These are phyloP conservation scores for Psilocybe subaeruginosa DNA, from an alignment of 768 basidiomycete species.

Conservation along the genomic window DNA sequence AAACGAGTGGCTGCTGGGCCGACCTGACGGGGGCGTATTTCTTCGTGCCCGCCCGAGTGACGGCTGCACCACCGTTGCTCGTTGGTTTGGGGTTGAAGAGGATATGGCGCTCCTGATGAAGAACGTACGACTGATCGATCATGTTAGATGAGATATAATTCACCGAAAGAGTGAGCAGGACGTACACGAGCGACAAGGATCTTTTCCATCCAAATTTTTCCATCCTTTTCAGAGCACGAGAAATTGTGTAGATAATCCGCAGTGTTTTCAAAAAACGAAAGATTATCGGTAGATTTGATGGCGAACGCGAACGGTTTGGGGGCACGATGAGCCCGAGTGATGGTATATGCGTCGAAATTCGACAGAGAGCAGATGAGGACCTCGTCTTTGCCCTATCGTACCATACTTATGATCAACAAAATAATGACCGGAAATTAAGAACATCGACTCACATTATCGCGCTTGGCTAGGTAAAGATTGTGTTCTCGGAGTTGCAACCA, in stretches of 20 bases:
- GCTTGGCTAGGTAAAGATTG: conserved; percentile 85
- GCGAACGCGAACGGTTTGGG: conserved; percentile 88
- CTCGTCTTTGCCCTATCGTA: conserved; percentile 79
- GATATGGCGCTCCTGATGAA: conserved; percentile 79
- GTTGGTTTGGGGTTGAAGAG: conserved; percentile 50
- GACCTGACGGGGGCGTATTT: conserved; percentile 25
- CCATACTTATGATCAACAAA: not conserved
- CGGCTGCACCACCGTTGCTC: conserved; percentile 27
- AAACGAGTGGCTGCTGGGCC: conserved; percentile 42
- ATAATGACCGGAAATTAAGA: conserved; percentile 5
- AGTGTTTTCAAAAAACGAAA: conserved; percentile 84
- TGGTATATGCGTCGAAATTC: conserved; percentile 85
- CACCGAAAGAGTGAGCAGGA: conserved; percentile 13
- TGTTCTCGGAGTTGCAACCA: conserved; percentile 90
- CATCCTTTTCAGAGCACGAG: conserved; percentile 74
- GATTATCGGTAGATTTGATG: conserved; percentile 86
- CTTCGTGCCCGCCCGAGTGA: conserved; percentile 45
- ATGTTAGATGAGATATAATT: conserved; percentile 12
- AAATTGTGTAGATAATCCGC: conserved; percentile 90
- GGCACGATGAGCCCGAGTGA: conserved; percentile 77
- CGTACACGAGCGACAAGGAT: conserved; percentile 83
- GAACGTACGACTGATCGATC: conserved; percentile 69
- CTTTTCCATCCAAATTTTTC: conserved; percentile 77
- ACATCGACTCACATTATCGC: conserved; percentile 68
- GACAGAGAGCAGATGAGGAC: conserved; percentile 80